Base-by-base conservation (phyloP, 306 rosid genomes). In the Cajanus cajan region DNA sequence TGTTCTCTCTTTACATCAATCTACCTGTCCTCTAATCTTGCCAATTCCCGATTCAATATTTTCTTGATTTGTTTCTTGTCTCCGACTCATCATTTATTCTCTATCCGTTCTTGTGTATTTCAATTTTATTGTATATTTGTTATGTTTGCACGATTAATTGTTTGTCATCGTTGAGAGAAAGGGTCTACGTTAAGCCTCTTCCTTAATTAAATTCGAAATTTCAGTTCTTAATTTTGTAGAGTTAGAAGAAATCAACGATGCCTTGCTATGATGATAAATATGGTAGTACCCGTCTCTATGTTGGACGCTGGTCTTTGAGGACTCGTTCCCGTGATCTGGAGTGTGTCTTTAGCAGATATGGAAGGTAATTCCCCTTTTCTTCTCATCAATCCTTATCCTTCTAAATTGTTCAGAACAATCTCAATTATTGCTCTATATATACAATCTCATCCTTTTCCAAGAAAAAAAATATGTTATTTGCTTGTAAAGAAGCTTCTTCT, bases 181-280 rank as follows among this genome's bases (percentile, higher is more conserved):
- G 28, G 65, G 22, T 37, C 44, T 14, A 8, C 21, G 21, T 1
- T 9, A 36, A 1, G 2, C 19, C 31, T 14, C 36, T 72, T 39
- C 15, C 6, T 2, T n/a, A 48, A 22, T 47, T 75, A 25, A 21
- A 67, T 4, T 4, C 12, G 16, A 21, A 44, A 10, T 43, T 67
- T 54, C 16, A 31, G 34, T 41, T 41, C 5, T 50, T 52, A n/a
- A 7, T 48, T 76, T 73, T 76, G 62, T 80, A 78, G 83, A 72
- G 71, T 68, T 82, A 40, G 57, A 68, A 54, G 34, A 0, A 78
- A 4, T 41, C 36, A 16, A 80, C 8, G 72, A 89, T 90, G 96
- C 91, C 96, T 89, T 89, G 96, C 28, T 73, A 89, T 11, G 96
- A 89, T 68, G 93, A 90, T 68, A 87, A 87, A 12, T 82, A 90